Evolutionary conservation across 1,284 basidiomycete species (phyloP), one percentile per base, ranked within the genome.

Genomic region (Melanopsichium pennsylvanicum): DNA sequence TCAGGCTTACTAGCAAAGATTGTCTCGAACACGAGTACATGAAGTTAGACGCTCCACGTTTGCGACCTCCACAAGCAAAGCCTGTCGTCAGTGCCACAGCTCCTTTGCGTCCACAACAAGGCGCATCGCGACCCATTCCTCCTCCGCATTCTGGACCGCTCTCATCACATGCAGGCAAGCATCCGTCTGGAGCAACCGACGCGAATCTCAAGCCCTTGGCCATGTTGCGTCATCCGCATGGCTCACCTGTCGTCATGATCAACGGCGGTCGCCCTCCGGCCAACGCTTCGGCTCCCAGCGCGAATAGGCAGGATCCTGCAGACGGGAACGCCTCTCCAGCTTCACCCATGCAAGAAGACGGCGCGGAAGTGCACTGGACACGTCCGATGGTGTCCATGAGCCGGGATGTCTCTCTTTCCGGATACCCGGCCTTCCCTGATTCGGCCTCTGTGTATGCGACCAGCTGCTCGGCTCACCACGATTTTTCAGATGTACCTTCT

Each of bases 11-110:
- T 5, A 90, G 92, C 60, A 85, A 85, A 25, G 87, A 94, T 80
- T 96, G 93, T 80, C 84, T 97, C 51, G 86, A 91, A 32, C 94
- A 97, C 82, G 85, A 88, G 15, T 99, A 97, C 84, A 88, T 97
- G 66, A 85, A 85, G 55, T 89, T 84, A 39, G 84, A 86, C 84
- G 60, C 86, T 81, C 82, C 89, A 15, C 82, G 78, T 9, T 62
- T 80, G 35, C 74, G 75, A 5, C 81, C 81, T 2, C 64, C 61
- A 21, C 62, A 66, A 39, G 61, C 64, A 5, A 60, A 57, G 37
- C 34, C 73, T 47, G 23, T 58, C 58, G 44, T 69, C 32, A 57
- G 70, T 55, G 61, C 64, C 44, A 61, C 67, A 22, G 42, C 59
- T 34, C 50, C 72, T 27, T 21, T 61, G 15, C 58, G 68, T 35